Base-by-base conservation (phyloP, 495 filamentous ascomycete species). In the Bacidia rubella region DNA sequence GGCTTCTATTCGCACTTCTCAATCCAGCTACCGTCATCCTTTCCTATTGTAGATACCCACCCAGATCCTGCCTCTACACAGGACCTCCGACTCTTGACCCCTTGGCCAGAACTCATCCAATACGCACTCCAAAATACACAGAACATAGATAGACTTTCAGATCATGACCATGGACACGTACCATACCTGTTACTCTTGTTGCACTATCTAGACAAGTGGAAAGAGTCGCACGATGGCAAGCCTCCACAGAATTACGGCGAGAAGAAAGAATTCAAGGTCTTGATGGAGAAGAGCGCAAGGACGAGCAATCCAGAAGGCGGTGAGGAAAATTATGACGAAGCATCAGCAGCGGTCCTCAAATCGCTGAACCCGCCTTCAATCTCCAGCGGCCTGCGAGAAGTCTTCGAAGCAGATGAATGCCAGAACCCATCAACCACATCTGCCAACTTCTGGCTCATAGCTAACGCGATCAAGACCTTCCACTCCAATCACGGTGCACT, bases 261-360 rank as follows among this genome's bases (percentile, higher is more conserved):
- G 52, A 99, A 97, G 67, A 82, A 72, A 3, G 85, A 80, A 46
- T 95, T 97, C 65, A 73, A 81, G 40, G 74, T 79, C 11, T 64
- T 86, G 11, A 80, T 96, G 0, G 68, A 74, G 49, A 68, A 69
- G 5, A 77, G 78, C 11, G 77, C 83, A 52, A 76, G 92, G 59
- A 85, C 72, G 39, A 69, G 82, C 58, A 90, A 79, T 57, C 65
- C 88, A 26, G 90, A 95, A 68, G 90, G 87, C 29, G 86, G 84
- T 55, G 92, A 97, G 64, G 92, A 98, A 71, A 99, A 99, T 64
- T 99, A 85, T 64, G 89, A 96, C 38, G 92, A 99, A 67, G 92
- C 92, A 15, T 80, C 78, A 22, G 81, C 77, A 11, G 90, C 90
- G 2, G 89, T 97, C 1, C 65, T 96, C 53, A 96, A 94, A 67